Evolutionary conservation across 805 yeast genomes (phyloP).

Genomic region (Yarrowia hollandica): DNA sequence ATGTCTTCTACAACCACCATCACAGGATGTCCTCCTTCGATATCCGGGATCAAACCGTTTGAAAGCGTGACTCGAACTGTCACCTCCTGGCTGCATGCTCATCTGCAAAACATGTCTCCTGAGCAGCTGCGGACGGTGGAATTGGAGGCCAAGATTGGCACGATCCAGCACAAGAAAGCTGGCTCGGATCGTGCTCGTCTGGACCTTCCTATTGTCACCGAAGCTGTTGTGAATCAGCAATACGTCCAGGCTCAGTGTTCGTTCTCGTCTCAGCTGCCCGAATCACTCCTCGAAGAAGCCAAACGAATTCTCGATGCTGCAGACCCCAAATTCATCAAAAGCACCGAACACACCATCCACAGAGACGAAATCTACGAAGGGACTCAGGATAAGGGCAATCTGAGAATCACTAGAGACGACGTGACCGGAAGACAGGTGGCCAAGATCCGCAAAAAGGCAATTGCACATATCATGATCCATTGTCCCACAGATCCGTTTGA

Average conservation of each 20-base stretch:
- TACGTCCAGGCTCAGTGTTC: constrained; percentile 36
- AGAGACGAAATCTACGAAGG: constrained; percentile 25
- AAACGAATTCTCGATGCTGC: constrained; percentile 17
- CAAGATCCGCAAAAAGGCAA: constrained; percentile 29
- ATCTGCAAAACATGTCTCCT: constrained; percentile 47
- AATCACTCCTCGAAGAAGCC: constrained; percentile 28
- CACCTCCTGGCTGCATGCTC: constrained; percentile 87
- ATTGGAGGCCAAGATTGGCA: constrained; percentile 47
- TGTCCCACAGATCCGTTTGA: constrained; percentile 21
- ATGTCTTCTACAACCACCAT: constrained; percentile 30
- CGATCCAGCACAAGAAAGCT: constrained; percentile 36
- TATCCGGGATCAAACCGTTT: constrained; percentile 74
- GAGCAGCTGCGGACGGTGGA: constrained; percentile 44
- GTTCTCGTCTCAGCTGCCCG: constrained; percentile 39
- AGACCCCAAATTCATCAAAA: constrained; percentile 15
- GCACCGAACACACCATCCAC: constrained; percentile 23
- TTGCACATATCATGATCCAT: constrained; percentile 21
- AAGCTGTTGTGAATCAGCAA: constrained; percentile 38
- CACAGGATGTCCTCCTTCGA: constrained; percentile 50
- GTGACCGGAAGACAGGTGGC: constrained; percentile 34
- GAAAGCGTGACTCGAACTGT: constrained; percentile 79
- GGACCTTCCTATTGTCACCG: constrained; percentile 40
- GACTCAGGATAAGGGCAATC: constrained; percentile 33
- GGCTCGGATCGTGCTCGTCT: constrained; percentile 36
- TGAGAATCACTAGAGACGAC: constrained; percentile 32